A percentile compares a stretch with the other conserved stretches of the same genome.
These are phyloP conservation scores for Sporodiniella umbellata DNA, from an alignment of 371 early-diverging fungal genomes.

Conservation along the genomic window DNA sequence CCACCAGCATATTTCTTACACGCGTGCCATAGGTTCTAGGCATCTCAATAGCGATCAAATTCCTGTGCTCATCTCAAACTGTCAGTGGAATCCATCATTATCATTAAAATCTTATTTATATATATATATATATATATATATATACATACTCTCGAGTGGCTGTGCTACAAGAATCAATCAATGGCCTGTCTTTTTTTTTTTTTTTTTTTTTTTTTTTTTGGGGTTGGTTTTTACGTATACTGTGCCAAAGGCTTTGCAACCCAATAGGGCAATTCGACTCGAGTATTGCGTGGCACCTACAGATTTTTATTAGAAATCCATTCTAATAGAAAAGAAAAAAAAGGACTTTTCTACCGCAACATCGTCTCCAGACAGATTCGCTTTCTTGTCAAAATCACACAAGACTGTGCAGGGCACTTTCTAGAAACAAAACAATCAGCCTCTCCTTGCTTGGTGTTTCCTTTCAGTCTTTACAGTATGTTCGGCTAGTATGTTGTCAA, in stretches of 20 bases:
- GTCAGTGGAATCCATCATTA: too few relatives aligned
- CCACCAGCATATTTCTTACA: conserved; percentile 42
- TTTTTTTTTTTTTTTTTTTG: not conserved
- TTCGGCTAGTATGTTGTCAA: conserved; percentile 48
- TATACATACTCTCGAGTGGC: conserved; percentile 3
- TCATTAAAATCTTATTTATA: too few relatives aligned
- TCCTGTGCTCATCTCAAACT: too few relatives aligned
- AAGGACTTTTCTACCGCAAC: conserved; percentile 19
- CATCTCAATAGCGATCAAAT: conserved; percentile 31
- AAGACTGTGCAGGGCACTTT: conserved; percentile 44
- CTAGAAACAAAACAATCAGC: conserved; percentile 18
- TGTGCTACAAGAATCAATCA: conserved; percentile 1
- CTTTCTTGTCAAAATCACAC: conserved; percentile 24
- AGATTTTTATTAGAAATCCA: not conserved
- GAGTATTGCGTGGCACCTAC: conserved; percentile 20
- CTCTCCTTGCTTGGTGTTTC: too few relatives aligned
- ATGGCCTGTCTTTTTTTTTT: too few relatives aligned
- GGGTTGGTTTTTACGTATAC: conserved; percentile 26
- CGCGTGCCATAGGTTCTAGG: conserved; percentile 37
- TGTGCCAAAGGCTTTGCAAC: conserved; percentile 37
- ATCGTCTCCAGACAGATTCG: conserved; percentile 37
- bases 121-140: too few relatives aligned
- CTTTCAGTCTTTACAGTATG: conserved; percentile 38
- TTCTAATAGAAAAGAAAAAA: not conserved
- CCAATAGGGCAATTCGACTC: conserved; percentile 47